A percentile compares a stretch with the other conserved stretches of the same genome.
Evolutionary conservation across 2,329 filamentous ascomycete species (phyloP).

Genomic region (Aureobasidium namibiae): DNA sequence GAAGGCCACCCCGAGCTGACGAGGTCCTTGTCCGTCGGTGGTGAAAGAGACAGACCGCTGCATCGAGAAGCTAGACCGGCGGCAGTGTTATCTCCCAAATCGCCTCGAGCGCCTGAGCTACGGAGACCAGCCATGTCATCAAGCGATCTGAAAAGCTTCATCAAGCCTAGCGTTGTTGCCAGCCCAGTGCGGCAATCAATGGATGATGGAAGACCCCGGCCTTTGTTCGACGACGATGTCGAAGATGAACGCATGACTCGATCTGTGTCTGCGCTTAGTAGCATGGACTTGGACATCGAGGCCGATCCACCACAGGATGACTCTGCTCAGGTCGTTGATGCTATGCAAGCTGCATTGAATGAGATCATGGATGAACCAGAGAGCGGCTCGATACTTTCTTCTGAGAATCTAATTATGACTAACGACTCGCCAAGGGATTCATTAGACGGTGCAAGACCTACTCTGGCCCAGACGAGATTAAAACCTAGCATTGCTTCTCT

Average conservation of each 20-base stretch:
- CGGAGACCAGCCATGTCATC: conserved; percentile 53
- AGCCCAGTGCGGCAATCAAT: conserved; percentile 56
- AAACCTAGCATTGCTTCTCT: conserved; percentile 87
- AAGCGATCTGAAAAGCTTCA: conserved; percentile 43
- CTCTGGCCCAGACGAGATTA: conserved; percentile 40
- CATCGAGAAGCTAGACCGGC: background rate
- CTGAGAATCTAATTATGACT: conserved; percentile 34
- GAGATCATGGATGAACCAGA: conserved; percentile 76
- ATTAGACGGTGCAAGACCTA: conserved; percentile 41
- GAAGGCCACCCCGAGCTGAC: background rate
- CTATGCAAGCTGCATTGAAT: conserved; percentile 84
- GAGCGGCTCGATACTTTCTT: conserved; percentile 57
- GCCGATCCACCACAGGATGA: conserved; percentile 46
- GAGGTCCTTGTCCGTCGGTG: conserved; percentile 2
- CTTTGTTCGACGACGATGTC: conserved; percentile 78
- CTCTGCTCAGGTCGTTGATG: conserved; percentile 65
- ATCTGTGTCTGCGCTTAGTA: conserved; percentile 74
- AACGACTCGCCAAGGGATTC: conserved; percentile 35
- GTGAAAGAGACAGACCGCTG: background rate
- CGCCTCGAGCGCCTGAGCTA: conserved; percentile 37
- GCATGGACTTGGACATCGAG: conserved; percentile 64
- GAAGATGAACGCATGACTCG: conserved; percentile 63
- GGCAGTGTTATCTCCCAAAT: conserved; percentile 4
- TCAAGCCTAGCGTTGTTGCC: conserved; percentile 26
- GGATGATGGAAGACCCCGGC: conserved; percentile 51